A percentile compares a stretch with the other conserved stretches of the same genome.
Conservation (phyloP, 805 yeast species). For the Lachancea sp. region DNA sequence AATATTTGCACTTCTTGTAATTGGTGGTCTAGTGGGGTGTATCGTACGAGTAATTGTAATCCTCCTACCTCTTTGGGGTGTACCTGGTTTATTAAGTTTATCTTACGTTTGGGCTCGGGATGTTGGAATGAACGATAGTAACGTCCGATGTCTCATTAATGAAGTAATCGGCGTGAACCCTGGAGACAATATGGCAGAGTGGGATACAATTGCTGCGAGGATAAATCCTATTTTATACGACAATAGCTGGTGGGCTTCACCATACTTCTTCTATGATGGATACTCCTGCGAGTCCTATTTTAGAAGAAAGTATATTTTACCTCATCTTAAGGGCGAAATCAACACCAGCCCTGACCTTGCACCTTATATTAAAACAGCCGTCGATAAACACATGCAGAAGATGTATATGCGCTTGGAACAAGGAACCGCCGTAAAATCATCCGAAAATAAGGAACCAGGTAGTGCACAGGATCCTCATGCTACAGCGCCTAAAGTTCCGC, state of each 20-base stretch:
- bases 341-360: not conserved
- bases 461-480: too few relatives aligned
- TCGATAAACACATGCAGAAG: not conserved
- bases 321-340: not conserved
- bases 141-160: not conserved
- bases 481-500: too few relatives aligned
- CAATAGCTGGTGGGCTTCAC: slow-evolving; percentile 7
- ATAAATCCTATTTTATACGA: slow-evolving; percentile 3
- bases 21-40: too few relatives aligned
- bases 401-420: not conserved
- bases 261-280: slow-evolving; percentile 5
- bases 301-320: not conserved
- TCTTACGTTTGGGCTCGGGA: too few relatives aligned
- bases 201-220: not conserved
- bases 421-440: not conserved
- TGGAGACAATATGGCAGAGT: not conserved
- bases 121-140: not conserved
- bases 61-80: too few relatives aligned
- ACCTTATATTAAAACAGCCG: not conserved
- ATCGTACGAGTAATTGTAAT: too few relatives aligned
- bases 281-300: not conserved
- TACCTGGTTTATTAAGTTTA: too few relatives aligned
- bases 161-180: not conserved
- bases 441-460: too few relatives aligned
- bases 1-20: too few relatives aligned